Evolutionary conservation across 2,329 filamentous ascomycete genomes (phyloP).

Genomic region (Colletotrichum cereale): DNA sequence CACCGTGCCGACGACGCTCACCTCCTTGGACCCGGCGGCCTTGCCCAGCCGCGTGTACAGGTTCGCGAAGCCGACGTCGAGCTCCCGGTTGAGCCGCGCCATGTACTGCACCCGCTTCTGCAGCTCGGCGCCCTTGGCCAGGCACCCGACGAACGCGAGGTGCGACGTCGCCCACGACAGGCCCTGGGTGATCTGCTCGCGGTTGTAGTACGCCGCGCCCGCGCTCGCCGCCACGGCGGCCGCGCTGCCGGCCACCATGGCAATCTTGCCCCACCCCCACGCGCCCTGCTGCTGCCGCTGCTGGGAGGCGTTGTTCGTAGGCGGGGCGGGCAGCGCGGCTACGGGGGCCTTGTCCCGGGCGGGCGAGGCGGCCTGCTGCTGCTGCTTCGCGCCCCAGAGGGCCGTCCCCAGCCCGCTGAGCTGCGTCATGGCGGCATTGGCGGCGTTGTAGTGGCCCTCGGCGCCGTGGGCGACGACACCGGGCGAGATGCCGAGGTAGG

Average conservation of each 20-base stretch:
- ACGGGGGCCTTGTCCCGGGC: constrained; percentile 51
- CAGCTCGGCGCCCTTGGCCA: constrained; percentile 86
- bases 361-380: constrained; percentile 48
- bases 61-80: constrained; percentile 83
- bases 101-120: constrained; percentile 79
- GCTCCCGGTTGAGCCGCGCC: constrained; percentile 71
- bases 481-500: constrained; percentile 85
- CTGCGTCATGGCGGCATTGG: constrained; percentile 76
- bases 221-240: constrained; percentile 85
- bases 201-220: constrained; percentile 87
- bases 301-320: constrained; percentile 52
- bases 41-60: constrained; percentile 87
- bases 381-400: constrained; percentile 69
- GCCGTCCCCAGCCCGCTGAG: constrained; percentile 75
- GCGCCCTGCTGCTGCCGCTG: constrained; percentile 42
- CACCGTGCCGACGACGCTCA: constrained; percentile 67
- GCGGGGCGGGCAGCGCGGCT: constrained; percentile 51
- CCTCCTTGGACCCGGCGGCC: constrained; percentile 68
- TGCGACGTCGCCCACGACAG: constrained; percentile 89
- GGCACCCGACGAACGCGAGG: constrained; percentile 91
- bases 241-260: constrained; percentile 87
- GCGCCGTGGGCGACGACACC: constrained; percentile 88
- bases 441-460: constrained; percentile 85
- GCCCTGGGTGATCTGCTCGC: constrained; percentile 82
- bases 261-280: constrained; percentile 91